Percentiles rank a stretch among this genome's conserved stretches.
phyloP scores from a whole-genome alignment of 1,139 yeast genomes.

The Pichia inconspicua region DNA sequence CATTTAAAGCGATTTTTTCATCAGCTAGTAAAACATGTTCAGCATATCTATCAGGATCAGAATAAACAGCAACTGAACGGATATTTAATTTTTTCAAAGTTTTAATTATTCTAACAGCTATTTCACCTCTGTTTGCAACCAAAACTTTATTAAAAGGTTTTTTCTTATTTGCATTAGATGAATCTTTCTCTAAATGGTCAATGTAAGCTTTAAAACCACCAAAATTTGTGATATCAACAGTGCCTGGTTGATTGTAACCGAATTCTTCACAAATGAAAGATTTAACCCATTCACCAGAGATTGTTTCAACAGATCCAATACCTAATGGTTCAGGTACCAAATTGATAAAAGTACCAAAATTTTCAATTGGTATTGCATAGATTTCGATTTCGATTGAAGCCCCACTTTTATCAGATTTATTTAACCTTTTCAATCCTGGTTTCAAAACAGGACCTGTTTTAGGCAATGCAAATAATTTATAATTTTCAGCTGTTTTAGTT shows the following conservation, averaged over 20 bases:
- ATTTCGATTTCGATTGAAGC: slow-evolving; percentile 64
- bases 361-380: slow-evolving; percentile 70
- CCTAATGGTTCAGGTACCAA: slow-evolving; percentile 95
- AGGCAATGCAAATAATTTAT: slow-evolving; percentile 77
- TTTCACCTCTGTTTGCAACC: slow-evolving; percentile 96
- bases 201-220: slow-evolving; percentile 87
- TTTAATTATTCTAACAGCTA: slow-evolving; percentile 86
- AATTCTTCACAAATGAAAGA: slow-evolving; percentile 90
- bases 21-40: slow-evolving; percentile 82
- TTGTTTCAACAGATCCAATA: slow-evolving; percentile 82
- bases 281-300: slow-evolving; percentile 73
- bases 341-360: slow-evolving; percentile 72
- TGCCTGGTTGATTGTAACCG: slow-evolving; percentile 66
- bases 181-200: slow-evolving; percentile 23
- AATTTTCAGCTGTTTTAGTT: slow-evolving; percentile 65
- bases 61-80: slow-evolving; percentile 76
- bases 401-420: slow-evolving; percentile 34
- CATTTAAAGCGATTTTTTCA: slow-evolving; percentile 68
- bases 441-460: slow-evolving; percentile 72
- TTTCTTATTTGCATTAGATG: slow-evolving; percentile 25
- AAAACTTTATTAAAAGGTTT: slow-evolving; percentile 77
- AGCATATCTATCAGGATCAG: slow-evolving; percentile 84
- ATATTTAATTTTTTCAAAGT: slow-evolving; percentile 77
- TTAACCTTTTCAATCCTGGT: slow-evolving; percentile 79
- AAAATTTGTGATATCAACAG: slow-evolving; percentile 67